Evolutionary conservation across 495 filamentous ascomycete species (phyloP).

Genomic region (Tetracladium setigerum): DNA sequence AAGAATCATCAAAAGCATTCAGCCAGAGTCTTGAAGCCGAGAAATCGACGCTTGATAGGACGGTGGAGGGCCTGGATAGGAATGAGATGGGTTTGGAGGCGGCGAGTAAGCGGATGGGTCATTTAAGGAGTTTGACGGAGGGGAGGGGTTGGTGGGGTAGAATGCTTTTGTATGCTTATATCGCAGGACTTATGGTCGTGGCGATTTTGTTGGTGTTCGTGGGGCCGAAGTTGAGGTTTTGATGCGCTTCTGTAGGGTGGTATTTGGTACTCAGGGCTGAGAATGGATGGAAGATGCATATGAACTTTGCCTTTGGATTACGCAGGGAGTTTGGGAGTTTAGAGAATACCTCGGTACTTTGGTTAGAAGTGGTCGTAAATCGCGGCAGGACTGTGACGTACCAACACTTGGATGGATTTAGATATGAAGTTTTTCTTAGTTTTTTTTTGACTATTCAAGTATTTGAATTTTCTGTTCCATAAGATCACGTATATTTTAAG

Average conservation of each 20-base stretch:
- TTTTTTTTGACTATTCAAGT: no score
- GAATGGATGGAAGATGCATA: not conserved
- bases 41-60: constrained; percentile 57
- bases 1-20: constrained; percentile 64
- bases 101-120: constrained; percentile 66
- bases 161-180: constrained; percentile 76
- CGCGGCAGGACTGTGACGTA: no score
- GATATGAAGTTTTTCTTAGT: no score
- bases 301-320: not conserved
- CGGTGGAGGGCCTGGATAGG: constrained; percentile 66
- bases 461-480: no score
- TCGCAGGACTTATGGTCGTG: constrained; percentile 68
- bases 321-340: not conserved
- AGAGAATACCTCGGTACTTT: no score
- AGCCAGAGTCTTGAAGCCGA: constrained; percentile 63
- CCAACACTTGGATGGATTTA: no score
- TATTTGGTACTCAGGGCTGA: not conserved
- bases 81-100: constrained; percentile 67
- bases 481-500: no score
- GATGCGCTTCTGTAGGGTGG: not conserved
- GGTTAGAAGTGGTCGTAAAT: no score
- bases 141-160: constrained; percentile 82
- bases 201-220: constrained; percentile 71
- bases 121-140: constrained; percentile 66
- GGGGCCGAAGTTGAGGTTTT: constrained; percentile 81